Conservation (phyloP, 78 protist species). For the Planoprotostelium fungivorum region DNA sequence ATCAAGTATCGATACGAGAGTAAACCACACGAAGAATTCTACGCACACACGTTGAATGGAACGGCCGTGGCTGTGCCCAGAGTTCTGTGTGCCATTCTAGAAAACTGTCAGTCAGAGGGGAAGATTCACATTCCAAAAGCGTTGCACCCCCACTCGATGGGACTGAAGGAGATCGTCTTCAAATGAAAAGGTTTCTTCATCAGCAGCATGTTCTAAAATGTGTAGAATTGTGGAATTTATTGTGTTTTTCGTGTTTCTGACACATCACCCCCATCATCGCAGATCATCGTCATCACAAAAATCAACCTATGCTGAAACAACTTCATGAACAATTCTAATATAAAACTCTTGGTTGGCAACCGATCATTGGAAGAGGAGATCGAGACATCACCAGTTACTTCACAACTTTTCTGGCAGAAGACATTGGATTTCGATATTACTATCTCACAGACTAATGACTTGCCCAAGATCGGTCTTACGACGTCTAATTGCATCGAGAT, state of each 20-base stretch:
- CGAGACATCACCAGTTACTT: not conserved
- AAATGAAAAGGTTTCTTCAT: no score
- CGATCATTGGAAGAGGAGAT: not conserved
- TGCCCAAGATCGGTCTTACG: not conserved
- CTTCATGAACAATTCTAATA: not conserved
- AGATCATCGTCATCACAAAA: no score
- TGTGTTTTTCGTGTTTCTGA: no score
- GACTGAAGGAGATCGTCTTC: not conserved
- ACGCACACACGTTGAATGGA: constrained; percentile 85
- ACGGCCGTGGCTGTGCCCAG: constrained; percentile 88
- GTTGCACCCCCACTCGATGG: not conserved
- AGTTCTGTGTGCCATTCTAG: constrained; percentile 69
- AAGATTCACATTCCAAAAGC: constrained; percentile 48
- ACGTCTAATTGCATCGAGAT: not conserved
- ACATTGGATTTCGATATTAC: not conserved
- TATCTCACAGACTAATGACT: not conserved
- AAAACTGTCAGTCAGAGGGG: constrained; percentile 74
- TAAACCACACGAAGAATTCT: not conserved
- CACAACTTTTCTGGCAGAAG: not conserved
- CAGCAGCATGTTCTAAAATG: no score
- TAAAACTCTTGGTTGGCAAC: not conserved
- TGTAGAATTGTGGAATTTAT: no score
- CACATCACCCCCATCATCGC: no score
- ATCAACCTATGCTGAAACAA: no score
- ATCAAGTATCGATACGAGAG: not conserved